phyloP scores from a whole-genome alignment of 2,329 filamentous ascomycete species.

The Cordyceps sp. region DNA sequence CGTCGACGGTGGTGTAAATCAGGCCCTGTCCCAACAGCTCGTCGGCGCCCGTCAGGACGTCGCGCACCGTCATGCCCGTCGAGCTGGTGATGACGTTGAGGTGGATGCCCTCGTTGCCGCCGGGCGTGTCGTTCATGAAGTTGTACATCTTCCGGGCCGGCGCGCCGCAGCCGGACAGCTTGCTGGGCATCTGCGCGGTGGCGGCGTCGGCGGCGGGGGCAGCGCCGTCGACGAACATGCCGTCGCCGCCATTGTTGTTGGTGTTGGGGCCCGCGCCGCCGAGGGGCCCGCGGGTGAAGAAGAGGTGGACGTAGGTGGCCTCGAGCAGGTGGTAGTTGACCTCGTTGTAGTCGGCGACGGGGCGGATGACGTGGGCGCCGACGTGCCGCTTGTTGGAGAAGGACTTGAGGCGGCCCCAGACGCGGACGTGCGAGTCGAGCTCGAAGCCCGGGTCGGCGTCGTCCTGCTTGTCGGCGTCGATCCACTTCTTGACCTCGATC shows the following conservation, averaged over 20 bases:
- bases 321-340: slow-evolving; percentile 85
- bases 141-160: slow-evolving; percentile 55
- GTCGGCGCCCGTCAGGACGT: slow-evolving; percentile 64
- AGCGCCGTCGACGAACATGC: slow-evolving; percentile 40
- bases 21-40: slow-evolving; percentile 58
- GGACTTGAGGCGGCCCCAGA: slow-evolving; percentile 69
- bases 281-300: slow-evolving; percentile 55
- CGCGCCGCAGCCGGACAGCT: slow-evolving; percentile 31
- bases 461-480: slow-evolving; percentile 45
- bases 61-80: slow-evolving; percentile 46
- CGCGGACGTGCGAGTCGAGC: slow-evolving; percentile 66
- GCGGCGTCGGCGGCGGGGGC: slow-evolving; percentile 22
- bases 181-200: slow-evolving; percentile 19
- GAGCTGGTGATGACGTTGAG: slow-evolving; percentile 57
- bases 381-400: slow-evolving; percentile 77
- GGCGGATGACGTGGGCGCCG: slow-evolving; percentile 63
- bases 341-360: slow-evolving; percentile 77
- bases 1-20: slow-evolving; percentile 85
- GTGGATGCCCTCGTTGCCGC: slow-evolving; percentile 71
- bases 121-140: slow-evolving; percentile 47
- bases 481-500: slow-evolving; percentile 83
- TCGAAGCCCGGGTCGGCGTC: slow-evolving; percentile 36
- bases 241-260: slow-evolving; percentile 14
- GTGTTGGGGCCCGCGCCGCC: slow-evolving; percentile 19
- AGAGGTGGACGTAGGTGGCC: slow-evolving; percentile 73